These are phyloP conservation scores for Pestalotiopsis sp. DNA, from an alignment of 2,329 filamentous ascomycete genomes.

Conservation along the genomic window DNA sequence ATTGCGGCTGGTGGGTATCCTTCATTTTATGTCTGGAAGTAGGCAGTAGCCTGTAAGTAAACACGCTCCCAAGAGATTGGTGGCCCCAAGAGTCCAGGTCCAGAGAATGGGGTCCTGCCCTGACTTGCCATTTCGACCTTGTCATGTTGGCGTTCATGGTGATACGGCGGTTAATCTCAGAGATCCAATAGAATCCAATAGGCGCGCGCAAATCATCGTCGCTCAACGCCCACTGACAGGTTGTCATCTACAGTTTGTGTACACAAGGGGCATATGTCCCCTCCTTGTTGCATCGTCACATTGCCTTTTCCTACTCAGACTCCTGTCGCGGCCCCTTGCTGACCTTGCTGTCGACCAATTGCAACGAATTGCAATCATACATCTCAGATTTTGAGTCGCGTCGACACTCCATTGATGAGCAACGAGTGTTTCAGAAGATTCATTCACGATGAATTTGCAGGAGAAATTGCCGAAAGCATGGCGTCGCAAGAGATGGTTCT, in stretches of 20 bases:
- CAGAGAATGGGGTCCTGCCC: neutral
- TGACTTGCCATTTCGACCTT: neutral
- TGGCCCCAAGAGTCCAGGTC: neutral
- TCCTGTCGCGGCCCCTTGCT: neutral
- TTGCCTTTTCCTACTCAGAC: neutral
- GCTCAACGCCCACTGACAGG: neutral
- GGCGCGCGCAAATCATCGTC: neutral
- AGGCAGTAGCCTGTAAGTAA: neutral
- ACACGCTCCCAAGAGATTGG: neutral
- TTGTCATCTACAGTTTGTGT: neutral
- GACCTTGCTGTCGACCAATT: too few species aligned
- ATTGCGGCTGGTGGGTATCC: neutral
- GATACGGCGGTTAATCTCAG: neutral
- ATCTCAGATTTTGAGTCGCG: neutral
- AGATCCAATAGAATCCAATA: neutral
- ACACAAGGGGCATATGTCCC: neutral
- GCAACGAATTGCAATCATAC: neutral
- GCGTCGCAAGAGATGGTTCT: neutral
- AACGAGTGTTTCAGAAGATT: constrained; percentile 1
- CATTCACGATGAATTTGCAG: constrained; percentile 3
- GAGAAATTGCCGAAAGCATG: neutral
- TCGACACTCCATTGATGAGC: neutral
- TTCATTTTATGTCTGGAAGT: neutral
- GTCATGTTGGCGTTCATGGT: neutral
- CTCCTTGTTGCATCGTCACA: neutral